Evolutionary conservation across 306 rosid species (phyloP).

Genomic region (Albizia julibrissin): DNA sequence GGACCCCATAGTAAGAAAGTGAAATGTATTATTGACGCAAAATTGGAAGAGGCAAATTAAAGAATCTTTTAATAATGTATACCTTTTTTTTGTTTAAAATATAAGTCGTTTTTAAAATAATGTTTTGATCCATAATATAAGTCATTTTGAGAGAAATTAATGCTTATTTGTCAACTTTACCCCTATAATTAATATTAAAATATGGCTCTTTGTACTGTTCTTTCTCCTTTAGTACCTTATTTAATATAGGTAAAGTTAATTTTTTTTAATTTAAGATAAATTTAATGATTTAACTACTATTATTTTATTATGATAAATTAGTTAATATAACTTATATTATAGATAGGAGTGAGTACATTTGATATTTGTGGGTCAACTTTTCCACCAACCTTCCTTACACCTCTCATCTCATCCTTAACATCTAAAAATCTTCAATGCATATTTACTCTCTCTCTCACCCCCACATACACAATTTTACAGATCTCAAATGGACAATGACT

Average conservation of each 20-base stretch:
- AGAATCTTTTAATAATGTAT: conserved; percentile 32
- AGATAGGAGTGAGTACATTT: not conserved
- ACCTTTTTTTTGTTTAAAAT: fast-evolving
- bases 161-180: too few species aligned
- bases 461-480: too few species aligned
- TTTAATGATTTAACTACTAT: too few species aligned
- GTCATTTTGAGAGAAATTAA: too few species aligned
- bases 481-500: not conserved
- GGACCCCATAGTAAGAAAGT: not conserved
- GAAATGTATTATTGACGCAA: not conserved
- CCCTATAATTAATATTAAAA: too few species aligned
- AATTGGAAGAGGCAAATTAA: conserved; percentile 25
- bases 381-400: conserved; percentile 33
- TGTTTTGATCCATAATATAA: fast-evolving
- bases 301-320: too few species aligned
- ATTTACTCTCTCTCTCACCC: not conserved
- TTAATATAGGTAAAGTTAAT: too few species aligned
- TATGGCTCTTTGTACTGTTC: too few species aligned
- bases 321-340: too few species aligned
- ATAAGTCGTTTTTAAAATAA: too few species aligned
- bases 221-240: too few species aligned
- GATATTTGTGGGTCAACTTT: conserved; percentile 24
- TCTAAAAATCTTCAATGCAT: not conserved
- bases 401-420: not conserved
- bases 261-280: too few species aligned